A percentile compares a stretch with the other conserved stretches of the same genome.
Evolutionary conservation across 2,329 filamentous ascomycete species (phyloP).

Genomic region (Botryotinia calthae): DNA sequence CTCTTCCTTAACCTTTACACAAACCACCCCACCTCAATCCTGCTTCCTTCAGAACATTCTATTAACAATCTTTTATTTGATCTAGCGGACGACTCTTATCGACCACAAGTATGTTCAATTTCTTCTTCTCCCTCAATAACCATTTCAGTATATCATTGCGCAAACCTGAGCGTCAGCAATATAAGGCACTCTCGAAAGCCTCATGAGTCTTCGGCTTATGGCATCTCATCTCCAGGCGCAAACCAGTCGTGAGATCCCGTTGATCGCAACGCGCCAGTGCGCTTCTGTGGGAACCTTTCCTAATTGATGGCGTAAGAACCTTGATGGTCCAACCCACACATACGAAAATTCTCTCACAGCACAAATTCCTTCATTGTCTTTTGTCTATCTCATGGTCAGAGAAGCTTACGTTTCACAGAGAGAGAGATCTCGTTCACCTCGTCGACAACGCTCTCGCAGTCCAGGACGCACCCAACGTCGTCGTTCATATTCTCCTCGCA

Average conservation of each 20-base stretch:
- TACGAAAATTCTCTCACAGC: conserved; percentile 3
- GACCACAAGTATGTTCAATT: conserved; percentile 22
- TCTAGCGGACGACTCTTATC: conserved; percentile 24
- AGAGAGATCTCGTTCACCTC: conserved; percentile 83
- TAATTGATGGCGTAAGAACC: conserved; percentile 25
- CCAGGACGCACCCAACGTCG: conserved; percentile 66
- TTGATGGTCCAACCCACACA: conserved; percentile 24
- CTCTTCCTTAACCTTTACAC: conserved; percentile 17
- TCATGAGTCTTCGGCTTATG: conserved; percentile 14
- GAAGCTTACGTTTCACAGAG: conserved; percentile 55
- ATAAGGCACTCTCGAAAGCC: not conserved
- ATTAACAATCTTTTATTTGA: conserved; percentile 17
- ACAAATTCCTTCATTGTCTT: conserved; percentile 30
- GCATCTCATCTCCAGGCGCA: conserved; percentile 18
- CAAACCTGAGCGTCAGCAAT: conserved; percentile 11
- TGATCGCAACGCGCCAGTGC: conserved; percentile 17
- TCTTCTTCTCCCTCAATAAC: not conserved
- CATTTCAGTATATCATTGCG: conserved; percentile 6
- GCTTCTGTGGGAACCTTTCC: conserved; percentile 19
- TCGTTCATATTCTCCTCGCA: conserved; percentile 76
- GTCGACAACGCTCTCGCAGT: conserved; percentile 57
- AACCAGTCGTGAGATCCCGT: conserved; percentile 20
- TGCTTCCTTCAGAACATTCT: conserved; percentile 4
- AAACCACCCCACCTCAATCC: conserved; percentile 18
- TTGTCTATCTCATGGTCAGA: conserved; percentile 28